Evolutionary conservation across 805 yeast genomes (phyloP).

Genomic region (Spathaspora boniae): DNA sequence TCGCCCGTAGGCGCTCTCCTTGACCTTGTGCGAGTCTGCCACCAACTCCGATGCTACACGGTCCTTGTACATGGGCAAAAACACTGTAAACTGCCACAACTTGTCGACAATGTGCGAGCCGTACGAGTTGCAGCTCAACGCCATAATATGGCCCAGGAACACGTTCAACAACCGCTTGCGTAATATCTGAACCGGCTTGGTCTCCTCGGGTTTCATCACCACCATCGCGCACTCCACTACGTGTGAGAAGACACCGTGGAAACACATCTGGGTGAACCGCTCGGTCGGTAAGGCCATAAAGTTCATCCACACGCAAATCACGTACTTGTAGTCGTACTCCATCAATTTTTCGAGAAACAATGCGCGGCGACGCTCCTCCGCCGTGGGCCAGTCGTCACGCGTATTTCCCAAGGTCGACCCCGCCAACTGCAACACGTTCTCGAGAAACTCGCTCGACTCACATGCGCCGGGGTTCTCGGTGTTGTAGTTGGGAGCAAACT

Average conservation of each 20-base stretch:
- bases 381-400: conserved; percentile 87
- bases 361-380: conserved; percentile 80
- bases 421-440: conserved; percentile 61
- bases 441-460: conserved; percentile 52
- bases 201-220: conserved; percentile 40
- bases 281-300: conserved; percentile 59
- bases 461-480: conserved; percentile 8
- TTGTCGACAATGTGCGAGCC: conserved; percentile 90
- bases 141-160: conserved; percentile 51
- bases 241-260: conserved; percentile 88
- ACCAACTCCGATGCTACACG: conserved; percentile 69
- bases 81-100: conserved; percentile 74
- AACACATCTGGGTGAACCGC: conserved; percentile 67
- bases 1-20: conserved; percentile 83
- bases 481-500: conserved; percentile 41
- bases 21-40: conserved; percentile 60
- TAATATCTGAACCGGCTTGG: conserved; percentile 45
- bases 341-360: conserved; percentile 70
- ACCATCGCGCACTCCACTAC: conserved; percentile 64
- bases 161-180: conserved; percentile 70
- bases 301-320: conserved; percentile 56
- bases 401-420: conserved; percentile 78
- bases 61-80: conserved; percentile 81
- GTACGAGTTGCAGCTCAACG: conserved; percentile 75
- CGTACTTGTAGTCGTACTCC: conserved; percentile 60